Percentiles rank a stretch among this genome's conserved stretches.
Conservation (phyloP, 192 early-diverging fungal species). For the Linnemannia elongata region DNA sequence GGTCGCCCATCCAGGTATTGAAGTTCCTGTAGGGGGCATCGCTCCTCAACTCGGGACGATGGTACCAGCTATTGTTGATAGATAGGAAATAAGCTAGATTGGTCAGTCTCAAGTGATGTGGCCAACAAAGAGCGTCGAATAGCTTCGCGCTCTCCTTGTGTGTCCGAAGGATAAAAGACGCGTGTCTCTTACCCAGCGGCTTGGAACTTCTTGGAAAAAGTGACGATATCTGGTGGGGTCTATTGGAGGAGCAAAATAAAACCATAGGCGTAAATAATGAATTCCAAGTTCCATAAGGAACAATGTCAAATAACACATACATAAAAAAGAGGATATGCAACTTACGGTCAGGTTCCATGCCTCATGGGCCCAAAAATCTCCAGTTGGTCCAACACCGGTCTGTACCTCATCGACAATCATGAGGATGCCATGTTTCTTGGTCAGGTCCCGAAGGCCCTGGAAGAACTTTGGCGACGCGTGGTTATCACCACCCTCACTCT, state of each 20-base stretch:
- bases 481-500: constrained; percentile 83
- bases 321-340: not conserved
- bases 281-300: too few species aligned
- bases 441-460: constrained; percentile 70
- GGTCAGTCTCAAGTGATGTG: not conserved
- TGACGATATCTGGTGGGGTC: constrained; percentile 80
- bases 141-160: not conserved
- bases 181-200: constrained; percentile 64
- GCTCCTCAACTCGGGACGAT: constrained; percentile 68
- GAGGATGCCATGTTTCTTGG: constrained; percentile 66
- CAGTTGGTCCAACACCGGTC: constrained; percentile 80
- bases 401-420: constrained; percentile 89
- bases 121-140: not conserved
- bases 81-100: not conserved
- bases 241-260: constrained; percentile 9
- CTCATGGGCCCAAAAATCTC: constrained; percentile 84
- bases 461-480: constrained; percentile 78
- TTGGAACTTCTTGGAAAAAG: constrained; percentile 86
- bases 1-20: constrained; percentile 86
- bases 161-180: not conserved
- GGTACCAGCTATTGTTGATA: constrained; percentile 63
- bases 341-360: constrained; percentile 70
- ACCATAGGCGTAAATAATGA: not conserved
- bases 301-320: not conserved
- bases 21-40: constrained; percentile 76